Conservation (phyloP, 1,284 basidiomycete genomes). For the Sporisorium sorghi region DNA sequence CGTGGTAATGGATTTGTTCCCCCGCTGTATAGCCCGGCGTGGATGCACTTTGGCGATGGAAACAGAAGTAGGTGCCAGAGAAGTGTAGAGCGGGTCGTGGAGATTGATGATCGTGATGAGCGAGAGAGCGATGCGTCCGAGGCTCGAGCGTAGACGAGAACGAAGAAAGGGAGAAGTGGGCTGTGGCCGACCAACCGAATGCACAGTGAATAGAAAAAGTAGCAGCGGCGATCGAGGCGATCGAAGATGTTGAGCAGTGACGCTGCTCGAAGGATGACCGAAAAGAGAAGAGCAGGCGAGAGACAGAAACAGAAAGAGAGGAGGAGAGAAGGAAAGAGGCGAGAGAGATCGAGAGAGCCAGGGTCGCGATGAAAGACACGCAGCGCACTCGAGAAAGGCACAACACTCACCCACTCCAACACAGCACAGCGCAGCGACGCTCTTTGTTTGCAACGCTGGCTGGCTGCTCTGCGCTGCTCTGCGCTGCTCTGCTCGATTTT, state of each 20-base stretch:
- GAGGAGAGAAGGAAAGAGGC: neutral
- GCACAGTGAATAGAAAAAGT: constrained; percentile 1
- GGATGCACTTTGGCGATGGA: too few species aligned
- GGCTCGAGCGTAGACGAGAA: neutral
- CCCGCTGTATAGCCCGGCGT: too few species aligned
- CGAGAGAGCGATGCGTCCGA: neutral
- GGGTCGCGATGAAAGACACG: constrained; percentile 12
- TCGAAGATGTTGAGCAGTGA: neutral
- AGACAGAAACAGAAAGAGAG: neutral
- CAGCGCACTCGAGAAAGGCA: neutral
- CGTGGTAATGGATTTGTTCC: neutral
- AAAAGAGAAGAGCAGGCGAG: neutral
- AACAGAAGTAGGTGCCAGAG: too few species aligned
- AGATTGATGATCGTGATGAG: neutral
- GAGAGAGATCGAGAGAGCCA: neutral
- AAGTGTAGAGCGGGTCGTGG: neutral
- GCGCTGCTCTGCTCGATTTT: neutral
- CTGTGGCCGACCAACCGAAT: neutral
- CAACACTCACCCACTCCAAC: neutral
- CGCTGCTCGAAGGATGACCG: constrained; percentile 2
- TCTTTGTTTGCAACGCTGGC: constrained; percentile 10
- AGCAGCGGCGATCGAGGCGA: neutral
- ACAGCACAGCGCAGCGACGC: constrained; percentile 2
- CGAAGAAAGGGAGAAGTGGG: neutral
- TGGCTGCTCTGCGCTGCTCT: neutral